Evolutionary conservation across 2,329 filamentous ascomycete species (phyloP), one percentile per base, ranked within the genome.

Genomic region (Arthrinium puccinioides): DNA sequence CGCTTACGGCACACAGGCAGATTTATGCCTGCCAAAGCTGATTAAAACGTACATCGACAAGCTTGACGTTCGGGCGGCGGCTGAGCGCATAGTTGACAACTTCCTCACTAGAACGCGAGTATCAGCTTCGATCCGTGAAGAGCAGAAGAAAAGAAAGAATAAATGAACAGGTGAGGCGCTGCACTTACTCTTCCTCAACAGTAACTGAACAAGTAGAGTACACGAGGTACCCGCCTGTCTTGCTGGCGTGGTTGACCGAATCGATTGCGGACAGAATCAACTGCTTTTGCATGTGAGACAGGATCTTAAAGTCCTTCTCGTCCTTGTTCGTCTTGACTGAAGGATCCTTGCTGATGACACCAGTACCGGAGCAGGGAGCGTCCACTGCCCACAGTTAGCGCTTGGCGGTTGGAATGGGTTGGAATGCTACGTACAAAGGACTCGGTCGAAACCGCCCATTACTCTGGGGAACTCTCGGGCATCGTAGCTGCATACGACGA

Each of bases 241-340:
- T 94, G 61, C 83, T 88, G 35, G 79, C 69, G 57, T 96, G 89
- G 60, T 96, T 88, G 13, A 94, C 87, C 0, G 87, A 94, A 66
- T 98, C 92, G 46, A 98, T 95, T 33, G 92, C 92, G 7, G 88
- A 79, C 20, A 98, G 76, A 10, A 98, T 69, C 39, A 98, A 74
- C 64, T 97, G 89, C 63, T 96, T 96, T 63, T 98, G 92, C 42
- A 87, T 76, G 62, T 98, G 92, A 0, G 92, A 89, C 36, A 98
- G 77, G 54, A 84, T 79, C 61, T 96, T 77, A 69, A 98, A 98
- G 62, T 98, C 92, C 47, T 82, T 83, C 58, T 94, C 87, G 9
- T 86, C 94, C 72, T 97, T 97, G 71, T 96, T 97, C 18, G 90
- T 97, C 74, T 98, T 98, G 50, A 98, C 88, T 47, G 84, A 87